Base-by-base conservation (phyloP, 2,329 filamentous ascomycete species). In the Hyphodiscus sp. region DNA sequence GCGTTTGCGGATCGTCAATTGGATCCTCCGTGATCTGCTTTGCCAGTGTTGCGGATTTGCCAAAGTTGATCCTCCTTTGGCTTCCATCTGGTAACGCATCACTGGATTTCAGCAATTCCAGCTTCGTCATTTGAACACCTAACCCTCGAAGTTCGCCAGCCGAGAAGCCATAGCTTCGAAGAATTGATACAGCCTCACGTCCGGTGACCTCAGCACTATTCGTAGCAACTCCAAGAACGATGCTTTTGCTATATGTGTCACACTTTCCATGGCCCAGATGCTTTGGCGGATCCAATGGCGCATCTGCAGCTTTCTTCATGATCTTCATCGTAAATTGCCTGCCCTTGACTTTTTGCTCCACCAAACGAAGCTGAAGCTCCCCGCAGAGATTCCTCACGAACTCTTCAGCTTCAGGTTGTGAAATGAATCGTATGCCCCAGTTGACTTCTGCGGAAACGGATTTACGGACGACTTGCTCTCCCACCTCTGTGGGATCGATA, bases 371-470 rank as follows among this genome's bases (percentile, higher is more conserved):
- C 62, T 91, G 85, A 7, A 99, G 73, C 69, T 99, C 94, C 52
- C 85, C 85, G 65, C 89, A 94, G 0, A 99, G 74, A 60, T 89
- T 94, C 57, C 82, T 75, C 29, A 97, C 79, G 68, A 99, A 99
- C 59, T 95, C 89, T 55, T 97, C 92, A 0, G 91, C 91, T 70
- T 99, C 92, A n/a, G 82, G 79, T 65, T 96, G 90, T 56, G 80
- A 95, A 61, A 94, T 83, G 67, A 99, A 99, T 6, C 94, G 85
- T 52, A 99, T 95, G 2, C 95, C 94, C 94, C 94, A 99, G 64
- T 94, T 99, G 58, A 99, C 90, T 68, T 99, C 94, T 1, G 92
- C 92, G 1, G 94, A 97, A 0, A 99, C 90, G 0, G 92, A 97
- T 67, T 97, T 99, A 51, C 94, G 84, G 16, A 89, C 76, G 0